These are phyloP conservation scores for Desmodesmus armatus DNA, from an alignment of 139 green algal species.

Conservation along the genomic window DNA sequence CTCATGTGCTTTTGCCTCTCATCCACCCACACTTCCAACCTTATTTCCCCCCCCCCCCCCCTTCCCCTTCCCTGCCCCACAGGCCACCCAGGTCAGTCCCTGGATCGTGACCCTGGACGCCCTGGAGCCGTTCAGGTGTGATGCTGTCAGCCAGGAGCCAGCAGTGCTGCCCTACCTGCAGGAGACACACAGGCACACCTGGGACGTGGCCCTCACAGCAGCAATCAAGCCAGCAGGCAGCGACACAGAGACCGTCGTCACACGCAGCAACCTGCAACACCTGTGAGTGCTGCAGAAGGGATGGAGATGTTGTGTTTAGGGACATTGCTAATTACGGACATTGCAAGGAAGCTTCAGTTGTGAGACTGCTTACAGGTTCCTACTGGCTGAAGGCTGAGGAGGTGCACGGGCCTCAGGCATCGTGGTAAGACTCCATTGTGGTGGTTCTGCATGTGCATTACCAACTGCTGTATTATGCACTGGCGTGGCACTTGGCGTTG, in stretches of 20 bases:
- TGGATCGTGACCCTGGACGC: conserved; percentile 95
- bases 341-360: background rate
- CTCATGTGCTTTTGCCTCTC: too few relatives aligned
- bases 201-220: conserved; percentile 83
- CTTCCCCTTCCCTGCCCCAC: too few relatives aligned
- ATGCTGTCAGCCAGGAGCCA: conserved; percentile 73
- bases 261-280: conserved; percentile 77
- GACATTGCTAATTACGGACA: background rate
- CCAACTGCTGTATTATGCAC: background rate
- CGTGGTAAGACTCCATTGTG: too few relatives aligned
- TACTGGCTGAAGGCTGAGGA: too few relatives aligned
- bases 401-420: too few relatives aligned
- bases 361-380: background rate
- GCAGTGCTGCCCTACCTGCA: conserved; percentile 83
- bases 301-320: background rate
- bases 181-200: conserved; percentile 56
- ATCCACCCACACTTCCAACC: too few relatives aligned
- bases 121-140: conserved; percentile 82
- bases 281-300: conserved; percentile 64
- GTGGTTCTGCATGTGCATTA: background rate
- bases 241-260: conserved; percentile 38
- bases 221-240: conserved; percentile 58
- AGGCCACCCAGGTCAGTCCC: conserved; percentile 88
- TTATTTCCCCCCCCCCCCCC: too few relatives aligned
- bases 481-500: background rate